Percentiles rank a stretch among this genome's conserved stretches.
These are phyloP conservation scores for Metrosideros polymorpha DNA, from an alignment of 441 rosid species.

Conservation along the genomic window DNA sequence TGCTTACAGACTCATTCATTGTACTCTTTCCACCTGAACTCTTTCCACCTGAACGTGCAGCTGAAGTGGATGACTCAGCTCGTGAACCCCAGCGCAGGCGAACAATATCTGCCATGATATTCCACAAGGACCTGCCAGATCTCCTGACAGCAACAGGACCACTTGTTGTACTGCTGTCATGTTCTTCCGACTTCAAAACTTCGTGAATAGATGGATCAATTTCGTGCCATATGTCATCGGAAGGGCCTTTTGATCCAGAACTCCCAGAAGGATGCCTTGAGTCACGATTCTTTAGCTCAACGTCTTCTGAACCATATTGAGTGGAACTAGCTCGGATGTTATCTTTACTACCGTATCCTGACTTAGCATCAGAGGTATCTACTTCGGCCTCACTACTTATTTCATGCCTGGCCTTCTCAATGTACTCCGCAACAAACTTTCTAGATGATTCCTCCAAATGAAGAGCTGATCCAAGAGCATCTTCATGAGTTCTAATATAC, in stretches of 20 bases:
- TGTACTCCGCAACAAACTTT: constrained; percentile 55
- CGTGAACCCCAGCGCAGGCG: constrained; percentile 67
- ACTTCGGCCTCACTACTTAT: constrained; percentile 31
- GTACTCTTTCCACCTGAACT: constrained; percentile 47
- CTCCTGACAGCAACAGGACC: constrained; percentile 39
- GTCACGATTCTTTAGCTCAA: constrained; percentile 25
- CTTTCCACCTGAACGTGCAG: constrained; percentile 40
- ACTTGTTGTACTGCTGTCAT: constrained; percentile 22
- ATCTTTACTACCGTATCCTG: constrained; percentile 17
- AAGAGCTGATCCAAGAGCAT: constrained; percentile 57
- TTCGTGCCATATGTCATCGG: constrained; percentile 85
- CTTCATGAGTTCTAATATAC: constrained; percentile 23
- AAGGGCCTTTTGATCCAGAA: constrained; percentile 67
- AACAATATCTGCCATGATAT: constrained; percentile 53
- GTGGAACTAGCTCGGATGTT: constrained; percentile 13
- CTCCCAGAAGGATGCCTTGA: constrained; percentile 33
- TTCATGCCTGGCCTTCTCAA: constrained; percentile 55
- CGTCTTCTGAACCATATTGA: constrained; percentile 18
- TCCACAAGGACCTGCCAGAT: constrained; percentile 72
- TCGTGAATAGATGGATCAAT: constrained; percentile 42
- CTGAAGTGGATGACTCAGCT: constrained; percentile 45
- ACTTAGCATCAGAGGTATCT: constrained; percentile 16
- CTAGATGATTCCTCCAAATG: constrained; percentile 51
- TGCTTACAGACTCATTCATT: constrained; percentile 49
- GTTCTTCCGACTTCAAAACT: constrained; percentile 28